A percentile compares a stretch with the other conserved stretches of the same genome.
phyloP scores from a whole-genome alignment of 345 rosid species.

The Salix brachista region DNA sequence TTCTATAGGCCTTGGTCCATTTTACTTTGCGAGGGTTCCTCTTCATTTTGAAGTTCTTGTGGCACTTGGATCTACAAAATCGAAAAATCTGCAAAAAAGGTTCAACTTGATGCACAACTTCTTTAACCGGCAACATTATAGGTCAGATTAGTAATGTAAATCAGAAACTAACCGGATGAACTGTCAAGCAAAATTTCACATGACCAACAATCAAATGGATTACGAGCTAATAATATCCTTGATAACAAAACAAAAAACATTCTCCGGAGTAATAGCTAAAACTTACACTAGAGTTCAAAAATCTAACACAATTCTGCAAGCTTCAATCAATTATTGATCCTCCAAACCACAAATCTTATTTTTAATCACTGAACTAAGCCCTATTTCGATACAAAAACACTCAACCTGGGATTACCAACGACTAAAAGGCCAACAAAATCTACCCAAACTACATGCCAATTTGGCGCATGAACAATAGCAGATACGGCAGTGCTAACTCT shows the following conservation, averaged over 20 bases:
- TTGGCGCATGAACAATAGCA: background rate
- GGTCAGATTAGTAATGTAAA: background rate
- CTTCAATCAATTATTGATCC: background rate
- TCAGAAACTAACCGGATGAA: background rate
- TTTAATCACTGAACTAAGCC: background rate
- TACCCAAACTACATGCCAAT: background rate
- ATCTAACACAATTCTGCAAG: background rate
- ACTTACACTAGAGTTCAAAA: background rate
- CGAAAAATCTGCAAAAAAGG: constrained; percentile 59
- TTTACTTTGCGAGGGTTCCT: constrained; percentile 94
- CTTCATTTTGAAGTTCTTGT: constrained; percentile 97
- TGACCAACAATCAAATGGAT: background rate
- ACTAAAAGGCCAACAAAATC: background rate
- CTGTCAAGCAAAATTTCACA: background rate
- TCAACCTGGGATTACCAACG: background rate
- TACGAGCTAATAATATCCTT: background rate
- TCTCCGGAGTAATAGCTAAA: background rate
- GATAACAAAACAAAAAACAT: background rate
- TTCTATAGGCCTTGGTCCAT: constrained; percentile 93
- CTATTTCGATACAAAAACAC: background rate
- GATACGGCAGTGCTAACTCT: background rate
- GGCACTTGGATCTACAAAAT: constrained; percentile 87
- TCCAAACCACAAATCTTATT: background rate
- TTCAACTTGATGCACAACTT: background rate
- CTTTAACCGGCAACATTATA: background rate